Base-by-base conservation (phyloP, 371 early-diverging fungal species). In the Umbelopsis sp. region DNA sequence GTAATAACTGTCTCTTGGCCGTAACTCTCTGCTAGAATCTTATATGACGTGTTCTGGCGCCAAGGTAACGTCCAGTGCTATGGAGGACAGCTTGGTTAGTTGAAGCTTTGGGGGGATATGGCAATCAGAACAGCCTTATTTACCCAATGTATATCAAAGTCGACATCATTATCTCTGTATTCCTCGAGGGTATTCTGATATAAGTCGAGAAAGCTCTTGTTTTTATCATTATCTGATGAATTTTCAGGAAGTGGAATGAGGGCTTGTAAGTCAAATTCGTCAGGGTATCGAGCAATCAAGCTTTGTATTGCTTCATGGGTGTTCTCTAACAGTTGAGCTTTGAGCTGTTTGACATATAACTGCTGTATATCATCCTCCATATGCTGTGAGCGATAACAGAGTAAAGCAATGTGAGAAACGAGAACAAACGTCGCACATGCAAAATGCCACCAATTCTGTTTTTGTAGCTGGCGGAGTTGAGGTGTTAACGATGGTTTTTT, bases 141-240 rank as follows among this genome's bases (percentile, higher is more conserved):
- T 78, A 78, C 80, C 80, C 76, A 78, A 25, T 76, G 78, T 44
- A 70, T 69, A 66, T 78, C 80, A 70, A 80, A 80, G 1, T n/a
- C 50, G 14, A 74, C 57, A 22, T 74, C 65, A n/a, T 51, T 52
- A 46, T 70, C 52, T 20, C 69, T 63, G 45, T 74, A 80, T 38
- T 69, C 10, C 37, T 63, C 41, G 32, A 69, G 48, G 8, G 73
- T 80, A 8, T 69, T 71, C n/a, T 70, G 46, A 38, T 77, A 78
- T 18, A 80, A 66, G 45, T 74, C 50, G 11, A 68, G 44, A 22
- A 80, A 65, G 18, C 72, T 73, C 4, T 74, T 71, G 9, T 72
- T 68, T 3, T 70, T 57, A 4, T 70, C 64, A 6, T 72, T 41
- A 35, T 69, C 46, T 25, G 70, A 69, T 41, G 41, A 12, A 22